These are phyloP conservation scores for Nicotiana undulata DNA, from an alignment of 257 asterid species.

Conservation along the genomic window DNA sequence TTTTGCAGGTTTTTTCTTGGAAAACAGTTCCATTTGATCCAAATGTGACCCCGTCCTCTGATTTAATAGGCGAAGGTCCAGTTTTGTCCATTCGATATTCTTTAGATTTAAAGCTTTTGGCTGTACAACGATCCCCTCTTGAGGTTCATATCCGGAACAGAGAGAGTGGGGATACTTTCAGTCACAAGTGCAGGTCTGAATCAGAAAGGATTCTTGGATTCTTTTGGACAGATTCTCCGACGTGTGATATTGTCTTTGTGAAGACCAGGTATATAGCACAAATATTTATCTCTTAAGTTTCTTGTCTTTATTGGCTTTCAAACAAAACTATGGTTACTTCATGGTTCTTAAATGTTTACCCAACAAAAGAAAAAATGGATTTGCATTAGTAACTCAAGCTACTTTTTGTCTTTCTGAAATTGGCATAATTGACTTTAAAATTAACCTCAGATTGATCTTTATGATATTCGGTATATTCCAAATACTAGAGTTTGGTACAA, in stretches of 20 bases:
- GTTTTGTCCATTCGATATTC: conserved; percentile 79
- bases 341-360: background rate
- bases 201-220: conserved; percentile 85
- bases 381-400: background rate
- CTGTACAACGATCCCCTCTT: conserved; percentile 71
- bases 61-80: conserved; percentile 73
- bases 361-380: background rate
- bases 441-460: background rate
- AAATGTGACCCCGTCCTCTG: conserved; percentile 47
- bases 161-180: conserved; percentile 49
- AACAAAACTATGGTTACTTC: background rate
- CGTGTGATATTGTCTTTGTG: conserved; percentile 72
- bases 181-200: conserved; percentile 64
- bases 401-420: background rate
- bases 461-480: background rate
- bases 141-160: conserved; percentile 81
- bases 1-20: conserved; percentile 74
- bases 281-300: conserved; percentile 3
- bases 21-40: conserved; percentile 73
- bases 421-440: background rate
- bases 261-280: conserved; percentile 60
- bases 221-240: conserved; percentile 89
- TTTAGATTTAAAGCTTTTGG: conserved; percentile 73
- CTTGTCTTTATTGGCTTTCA: background rate
- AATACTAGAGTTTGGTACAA: background rate